phyloP scores from a whole-genome alignment of 2,329 filamentous ascomycete genomes.

The Aureobasidium lini region DNA sequence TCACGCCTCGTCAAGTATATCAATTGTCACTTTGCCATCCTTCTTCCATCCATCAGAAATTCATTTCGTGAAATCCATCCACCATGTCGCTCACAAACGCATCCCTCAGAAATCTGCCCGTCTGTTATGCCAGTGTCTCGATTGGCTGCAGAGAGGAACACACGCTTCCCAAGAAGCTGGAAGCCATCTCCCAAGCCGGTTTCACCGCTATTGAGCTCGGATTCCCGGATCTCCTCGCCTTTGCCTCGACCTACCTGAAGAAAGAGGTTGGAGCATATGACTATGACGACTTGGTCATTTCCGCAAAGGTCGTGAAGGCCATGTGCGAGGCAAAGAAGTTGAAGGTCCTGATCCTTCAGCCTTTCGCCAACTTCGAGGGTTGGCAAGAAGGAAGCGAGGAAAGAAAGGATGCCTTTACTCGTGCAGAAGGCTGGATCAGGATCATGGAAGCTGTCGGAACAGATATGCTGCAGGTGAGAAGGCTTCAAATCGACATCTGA shows the following conservation, averaged over 20 bases:
- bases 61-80: not conserved
- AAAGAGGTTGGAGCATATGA: slow-evolving; percentile 48
- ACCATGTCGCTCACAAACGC: slow-evolving; percentile 30
- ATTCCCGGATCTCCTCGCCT: slow-evolving; percentile 63
- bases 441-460: slow-evolving; percentile 65
- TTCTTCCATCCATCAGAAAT: not conserved
- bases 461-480: slow-evolving; percentile 58
- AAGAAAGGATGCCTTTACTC: slow-evolving; percentile 54
- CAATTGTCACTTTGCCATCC: not conserved
- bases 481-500: slow-evolving; percentile 11
- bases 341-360: slow-evolving; percentile 63
- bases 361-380: slow-evolving; percentile 70
- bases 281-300: slow-evolving; percentile 50
- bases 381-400: slow-evolving; percentile 55
- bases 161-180: slow-evolving; percentile 52
- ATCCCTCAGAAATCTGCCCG: slow-evolving; percentile 36
- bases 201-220: slow-evolving; percentile 66
- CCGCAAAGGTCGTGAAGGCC: slow-evolving; percentile 47
- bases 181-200: slow-evolving; percentile 55
- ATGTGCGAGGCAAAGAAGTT: slow-evolving; percentile 50
- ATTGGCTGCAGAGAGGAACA: slow-evolving; percentile 42
- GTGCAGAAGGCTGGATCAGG: slow-evolving; percentile 59
- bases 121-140: slow-evolving; percentile 51
- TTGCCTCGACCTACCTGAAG: slow-evolving; percentile 45
- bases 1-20: not conserved